Conservation (phyloP, 345 rosid genomes). For the Murraya koenigii region DNA sequence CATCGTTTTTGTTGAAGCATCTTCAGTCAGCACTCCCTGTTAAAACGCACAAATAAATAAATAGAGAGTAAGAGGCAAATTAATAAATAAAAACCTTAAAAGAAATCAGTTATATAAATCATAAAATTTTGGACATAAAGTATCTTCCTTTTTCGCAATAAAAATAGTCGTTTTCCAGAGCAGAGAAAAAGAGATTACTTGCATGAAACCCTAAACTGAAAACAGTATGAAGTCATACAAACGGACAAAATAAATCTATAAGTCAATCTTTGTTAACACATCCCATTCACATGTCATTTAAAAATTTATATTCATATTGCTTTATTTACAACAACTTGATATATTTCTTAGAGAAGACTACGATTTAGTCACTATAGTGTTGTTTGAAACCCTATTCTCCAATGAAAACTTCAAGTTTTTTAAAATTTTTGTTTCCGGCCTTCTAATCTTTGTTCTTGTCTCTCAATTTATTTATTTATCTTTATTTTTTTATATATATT, state of each 20-base stretch:
- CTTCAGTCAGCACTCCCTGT: conserved; percentile 35
- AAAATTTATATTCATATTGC: not conserved
- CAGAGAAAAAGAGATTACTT: not conserved
- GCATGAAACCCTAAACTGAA: conserved; percentile 2
- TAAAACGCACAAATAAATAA: not conserved
- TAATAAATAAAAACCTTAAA: no score
- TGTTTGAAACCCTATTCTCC: no score
- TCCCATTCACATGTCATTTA: not conserved
- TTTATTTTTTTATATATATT: no score
- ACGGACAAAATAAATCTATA: not conserved
- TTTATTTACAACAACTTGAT: not conserved
- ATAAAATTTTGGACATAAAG: no score
- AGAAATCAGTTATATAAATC: no score
- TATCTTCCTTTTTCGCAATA: not conserved
- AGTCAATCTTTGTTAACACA: not conserved
- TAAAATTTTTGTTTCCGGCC: no score
- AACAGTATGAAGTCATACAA: not conserved
- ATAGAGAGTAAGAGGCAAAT: not conserved
- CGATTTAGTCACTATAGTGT: no score
- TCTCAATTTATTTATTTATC: no score
- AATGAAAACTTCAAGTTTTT: no score
- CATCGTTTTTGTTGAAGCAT: conserved; percentile 27
- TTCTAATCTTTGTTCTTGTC: no score
- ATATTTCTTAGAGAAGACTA: not conserved
- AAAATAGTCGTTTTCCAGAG: not conserved